Evolutionary conservation across 192 early-diverging fungal species (phyloP).

Genomic region (Podila minutissima): DNA sequence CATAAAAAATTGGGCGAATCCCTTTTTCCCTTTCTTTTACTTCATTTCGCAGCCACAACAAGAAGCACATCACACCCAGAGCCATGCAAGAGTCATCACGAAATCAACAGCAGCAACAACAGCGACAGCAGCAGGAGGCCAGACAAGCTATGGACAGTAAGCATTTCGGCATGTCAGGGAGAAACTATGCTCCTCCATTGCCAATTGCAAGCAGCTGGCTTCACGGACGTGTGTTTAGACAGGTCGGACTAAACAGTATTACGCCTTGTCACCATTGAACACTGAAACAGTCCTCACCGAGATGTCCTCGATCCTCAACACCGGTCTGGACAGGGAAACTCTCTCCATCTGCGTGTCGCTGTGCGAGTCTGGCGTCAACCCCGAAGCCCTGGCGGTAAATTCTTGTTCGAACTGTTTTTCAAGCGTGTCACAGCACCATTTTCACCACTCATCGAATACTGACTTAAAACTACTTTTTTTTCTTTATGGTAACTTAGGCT

Average conservation of each 20-base stretch:
- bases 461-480: neutral
- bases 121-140: constrained; percentile 46
- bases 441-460: too few species aligned
- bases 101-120: constrained; percentile 32
- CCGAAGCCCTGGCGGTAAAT: constrained; percentile 75
- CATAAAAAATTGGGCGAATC: too few species aligned
- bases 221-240: neutral
- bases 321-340: constrained; percentile 76
- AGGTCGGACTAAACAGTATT: neutral
- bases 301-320: constrained; percentile 78
- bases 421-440: neutral
- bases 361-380: constrained; percentile 85
- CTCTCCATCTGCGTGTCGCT: constrained; percentile 79
- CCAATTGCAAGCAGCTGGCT: neutral
- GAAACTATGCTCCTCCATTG: neutral
- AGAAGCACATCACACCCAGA: neutral
- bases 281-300: constrained; percentile 63
- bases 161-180: neutral
- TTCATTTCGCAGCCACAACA: neutral
- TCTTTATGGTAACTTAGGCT: constrained; percentile 32
- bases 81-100: constrained; percentile 30
- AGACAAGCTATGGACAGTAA: constrained; percentile 55
- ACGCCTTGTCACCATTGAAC: neutral
- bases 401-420: neutral
- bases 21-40: too few species aligned